A percentile compares a stretch with the other conserved stretches of the same genome.
These are phyloP conservation scores for Botrytis galanthina DNA, from an alignment of 2,329 filamentous ascomycete species.

Conservation along the genomic window DNA sequence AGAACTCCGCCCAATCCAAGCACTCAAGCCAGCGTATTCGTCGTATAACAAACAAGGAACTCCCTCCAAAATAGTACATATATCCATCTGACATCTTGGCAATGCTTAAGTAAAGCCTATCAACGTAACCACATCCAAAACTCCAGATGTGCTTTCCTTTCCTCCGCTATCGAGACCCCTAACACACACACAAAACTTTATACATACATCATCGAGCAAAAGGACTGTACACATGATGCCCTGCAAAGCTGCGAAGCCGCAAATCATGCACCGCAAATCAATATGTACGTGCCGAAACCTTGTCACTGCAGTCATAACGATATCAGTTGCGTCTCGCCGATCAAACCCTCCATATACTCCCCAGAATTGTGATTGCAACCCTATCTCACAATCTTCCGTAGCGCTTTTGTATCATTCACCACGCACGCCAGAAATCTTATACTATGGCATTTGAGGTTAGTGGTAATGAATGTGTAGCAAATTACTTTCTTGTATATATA, in stretches of 20 bases:
- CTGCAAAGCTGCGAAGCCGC: not conserved
- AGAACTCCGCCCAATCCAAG: not conserved
- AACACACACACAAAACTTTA: not conserved
- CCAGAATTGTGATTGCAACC: slow-evolving; percentile 2
- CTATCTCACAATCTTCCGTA: not conserved
- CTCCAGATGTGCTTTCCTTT: not conserved
- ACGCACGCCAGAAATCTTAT: not conserved
- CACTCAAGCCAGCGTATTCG: no score
- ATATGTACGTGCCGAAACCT: not conserved
- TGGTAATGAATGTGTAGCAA: not conserved
- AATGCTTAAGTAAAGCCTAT: not conserved
- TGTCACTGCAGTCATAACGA: not conserved
- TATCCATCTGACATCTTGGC: not conserved
- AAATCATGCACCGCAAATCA: not conserved
- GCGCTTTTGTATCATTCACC: not conserved
- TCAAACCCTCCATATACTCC: not conserved
- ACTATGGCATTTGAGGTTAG: not conserved
- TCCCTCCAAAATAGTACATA: not conserved
- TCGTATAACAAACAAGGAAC: not conserved
- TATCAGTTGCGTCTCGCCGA: not conserved
- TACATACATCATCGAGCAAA: not conserved
- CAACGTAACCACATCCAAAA: not conserved
- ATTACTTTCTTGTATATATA: not conserved
- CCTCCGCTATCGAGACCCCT: not conserved
- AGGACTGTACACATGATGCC: not conserved